Evolutionary conservation across 495 filamentous ascomycete genomes (phyloP).

Genomic region (Immersiella caudata): DNA sequence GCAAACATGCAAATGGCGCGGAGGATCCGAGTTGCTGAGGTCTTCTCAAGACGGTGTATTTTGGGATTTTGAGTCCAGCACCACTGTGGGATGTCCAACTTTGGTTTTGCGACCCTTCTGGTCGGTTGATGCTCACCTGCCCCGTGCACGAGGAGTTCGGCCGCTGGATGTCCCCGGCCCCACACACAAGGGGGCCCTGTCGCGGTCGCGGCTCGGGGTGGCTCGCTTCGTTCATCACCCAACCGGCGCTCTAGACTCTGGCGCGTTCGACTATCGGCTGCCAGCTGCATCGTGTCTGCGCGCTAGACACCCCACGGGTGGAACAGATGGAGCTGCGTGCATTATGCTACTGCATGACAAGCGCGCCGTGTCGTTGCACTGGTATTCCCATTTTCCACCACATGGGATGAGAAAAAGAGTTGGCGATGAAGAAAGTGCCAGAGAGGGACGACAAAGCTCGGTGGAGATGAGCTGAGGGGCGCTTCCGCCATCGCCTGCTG

Average conservation of each 20-base stretch:
- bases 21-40: background rate
- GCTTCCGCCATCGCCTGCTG: background rate
- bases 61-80: background rate
- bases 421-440: background rate
- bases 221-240: background rate
- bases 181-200: background rate
- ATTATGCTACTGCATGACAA: background rate
- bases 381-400: background rate
- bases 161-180: background rate
- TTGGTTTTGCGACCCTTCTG: background rate
- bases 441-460: background rate
- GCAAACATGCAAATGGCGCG: background rate
- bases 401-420: background rate
- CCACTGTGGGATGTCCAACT: background rate
- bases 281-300: background rate
- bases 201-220: background rate
- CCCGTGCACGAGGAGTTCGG: background rate
- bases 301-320: background rate
- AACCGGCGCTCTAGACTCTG: background rate
- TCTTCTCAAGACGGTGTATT: background rate
- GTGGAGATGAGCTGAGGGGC: background rate
- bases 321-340: background rate
- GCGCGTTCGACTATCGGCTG: background rate
- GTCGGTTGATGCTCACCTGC: background rate
- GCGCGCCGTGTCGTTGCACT: background rate